phyloP scores from a whole-genome alignment of 148 eudicot species.

The Rhododendron henanense region DNA sequence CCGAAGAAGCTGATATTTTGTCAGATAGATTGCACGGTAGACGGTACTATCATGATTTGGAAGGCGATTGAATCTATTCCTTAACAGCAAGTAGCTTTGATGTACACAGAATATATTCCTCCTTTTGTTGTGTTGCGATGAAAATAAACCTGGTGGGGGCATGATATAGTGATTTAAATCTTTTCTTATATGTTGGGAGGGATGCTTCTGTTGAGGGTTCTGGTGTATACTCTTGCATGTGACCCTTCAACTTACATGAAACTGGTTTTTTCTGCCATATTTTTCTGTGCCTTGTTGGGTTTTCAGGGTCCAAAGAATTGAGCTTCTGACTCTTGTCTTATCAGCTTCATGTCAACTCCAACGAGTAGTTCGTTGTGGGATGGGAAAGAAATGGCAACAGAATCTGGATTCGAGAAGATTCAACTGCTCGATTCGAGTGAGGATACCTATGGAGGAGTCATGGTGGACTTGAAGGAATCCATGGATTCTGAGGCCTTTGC shows the following conservation, averaged over 20 bases:
- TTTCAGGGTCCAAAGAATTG: background rate
- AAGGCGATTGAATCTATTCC: background rate
- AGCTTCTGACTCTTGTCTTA: background rate
- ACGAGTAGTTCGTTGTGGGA: background rate
- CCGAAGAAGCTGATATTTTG: background rate
- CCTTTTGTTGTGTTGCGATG: background rate
- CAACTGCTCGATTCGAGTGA: constrained; percentile 20
- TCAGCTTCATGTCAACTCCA: background rate
- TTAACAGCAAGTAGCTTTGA: background rate
- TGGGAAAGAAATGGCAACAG: background rate
- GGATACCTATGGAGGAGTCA: constrained; percentile 48
- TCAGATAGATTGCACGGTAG: background rate
- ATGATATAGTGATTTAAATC: background rate
- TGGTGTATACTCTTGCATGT: background rate
- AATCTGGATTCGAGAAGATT: constrained; percentile 10
- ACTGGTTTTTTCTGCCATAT: no score
- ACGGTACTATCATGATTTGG: background rate
- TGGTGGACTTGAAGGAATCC: constrained; percentile 43
- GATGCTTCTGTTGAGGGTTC: background rate
- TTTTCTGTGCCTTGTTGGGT: background rate
- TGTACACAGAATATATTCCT: background rate
- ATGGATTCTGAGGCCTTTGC: constrained; percentile 36
- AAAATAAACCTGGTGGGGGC: no score
- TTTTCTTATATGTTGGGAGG: background rate
- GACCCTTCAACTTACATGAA: background rate